Evolutionary conservation across 2,329 filamentous ascomycete genomes (phyloP).

Genomic region (Neocucurbitaria cava): DNA sequence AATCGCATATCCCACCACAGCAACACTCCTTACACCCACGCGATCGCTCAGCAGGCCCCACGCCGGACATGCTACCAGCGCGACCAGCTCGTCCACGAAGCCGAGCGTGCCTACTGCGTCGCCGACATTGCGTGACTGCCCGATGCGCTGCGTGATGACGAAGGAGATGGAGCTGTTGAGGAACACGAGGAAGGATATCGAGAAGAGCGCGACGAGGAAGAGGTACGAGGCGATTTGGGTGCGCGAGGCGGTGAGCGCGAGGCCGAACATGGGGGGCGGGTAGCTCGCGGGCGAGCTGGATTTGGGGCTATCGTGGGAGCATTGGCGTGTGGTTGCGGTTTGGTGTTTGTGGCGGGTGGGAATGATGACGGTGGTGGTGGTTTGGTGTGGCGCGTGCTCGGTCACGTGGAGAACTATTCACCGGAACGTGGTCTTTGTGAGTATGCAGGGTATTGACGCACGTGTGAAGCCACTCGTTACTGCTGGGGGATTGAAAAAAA

Average conservation of each 20-base stretch:
- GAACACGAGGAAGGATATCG: constrained; percentile 89
- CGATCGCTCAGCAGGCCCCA: constrained; percentile 83
- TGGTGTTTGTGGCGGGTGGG: constrained; percentile 9
- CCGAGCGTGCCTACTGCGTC: constrained; percentile 84
- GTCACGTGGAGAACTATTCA: constrained; percentile 8
- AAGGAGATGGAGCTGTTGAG: constrained; percentile 85
- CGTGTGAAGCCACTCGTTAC: not conserved
- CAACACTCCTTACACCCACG: constrained; percentile 70
- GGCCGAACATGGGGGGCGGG: constrained; percentile 41
- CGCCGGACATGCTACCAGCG: constrained; percentile 77
- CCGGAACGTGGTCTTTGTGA: not conserved
- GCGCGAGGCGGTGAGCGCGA: constrained; percentile 62
- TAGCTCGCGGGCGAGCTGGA: constrained; percentile 33
- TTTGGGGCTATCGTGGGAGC: constrained; percentile 14
- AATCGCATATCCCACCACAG: constrained; percentile 79
- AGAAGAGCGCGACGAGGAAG: constrained; percentile 82
- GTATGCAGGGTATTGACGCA: not conserved
- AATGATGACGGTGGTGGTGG: not conserved
- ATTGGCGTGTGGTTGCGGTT: constrained; percentile 11
- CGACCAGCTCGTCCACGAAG: constrained; percentile 84
- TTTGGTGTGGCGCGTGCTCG: not conserved
- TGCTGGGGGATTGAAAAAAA: not conserved
- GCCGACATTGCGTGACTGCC: constrained; percentile 74
- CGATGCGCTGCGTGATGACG: constrained; percentile 82
- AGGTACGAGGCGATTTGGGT: constrained; percentile 74